Base-by-base conservation (phyloP, 2,329 filamentous ascomycete genomes). In the Penicillium sp. region DNA sequence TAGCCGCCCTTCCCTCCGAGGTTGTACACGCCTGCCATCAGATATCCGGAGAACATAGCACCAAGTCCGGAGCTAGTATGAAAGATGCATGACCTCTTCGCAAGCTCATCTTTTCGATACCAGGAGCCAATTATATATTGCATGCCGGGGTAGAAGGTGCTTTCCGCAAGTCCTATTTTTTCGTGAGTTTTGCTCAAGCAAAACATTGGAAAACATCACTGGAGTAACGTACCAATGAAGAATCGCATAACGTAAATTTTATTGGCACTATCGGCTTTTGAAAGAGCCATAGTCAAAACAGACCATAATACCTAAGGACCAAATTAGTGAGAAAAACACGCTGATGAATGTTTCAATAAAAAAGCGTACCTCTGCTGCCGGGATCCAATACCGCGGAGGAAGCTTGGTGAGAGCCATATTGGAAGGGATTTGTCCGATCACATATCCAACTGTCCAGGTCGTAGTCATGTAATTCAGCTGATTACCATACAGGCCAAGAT, bases 401-500 rank as follows among this genome's bases (percentile, higher is more conserved):
- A 81, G 63, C 9, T 74, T 72, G 1, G 79, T 82, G 5, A 83
- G 67, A 6, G 82, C 68, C 9, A 83, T 71, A 57, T 82, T 81
- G 47, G 72, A 77, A 1, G 79, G 79, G 12, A 81, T 73, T 55
- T 81, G 71, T 3, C 77, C 78, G 49, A 86, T 72, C 0, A 83
- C 79, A 61, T 87, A 87, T 8, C 84, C 84, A 0, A 82, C 76
- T 0, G 81, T 85, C 75, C 83, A 87, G 26, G 76, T 78, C 0
- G 81, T 79, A 51, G 82, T 74, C 69, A 81, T 79, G 53, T 79
- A 79, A 52, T 84, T 83, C 30, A 84, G 71, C 55, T 85, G 71
- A 60, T 84, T 84, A 1, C 76, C 74, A 47, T 79, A 77, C 20
- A 84, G 67, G 1, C 70, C 64, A 0, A 84, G 68, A 53, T 83